A percentile compares a stretch with the other conserved stretches of the same genome.
Evolutionary conservation across 139 green algal species (phyloP).

Genomic region (Coelastrella sp.): DNA sequence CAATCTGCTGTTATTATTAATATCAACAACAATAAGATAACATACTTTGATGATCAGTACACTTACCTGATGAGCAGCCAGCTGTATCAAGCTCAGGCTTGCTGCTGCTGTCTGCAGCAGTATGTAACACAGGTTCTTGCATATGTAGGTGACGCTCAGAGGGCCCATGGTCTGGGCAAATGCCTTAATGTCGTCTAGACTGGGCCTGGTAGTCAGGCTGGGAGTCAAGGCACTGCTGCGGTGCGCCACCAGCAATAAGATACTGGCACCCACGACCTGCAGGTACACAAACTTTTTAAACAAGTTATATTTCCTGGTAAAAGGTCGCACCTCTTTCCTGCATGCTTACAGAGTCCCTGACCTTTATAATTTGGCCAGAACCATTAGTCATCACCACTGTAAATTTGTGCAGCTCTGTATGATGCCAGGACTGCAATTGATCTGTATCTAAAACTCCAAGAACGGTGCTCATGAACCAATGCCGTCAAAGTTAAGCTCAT

Average conservation of each 20-base stretch:
- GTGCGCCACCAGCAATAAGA: neutral
- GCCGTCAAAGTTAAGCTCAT: neutral
- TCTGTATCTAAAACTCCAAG: neutral
- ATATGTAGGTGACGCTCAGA: slow-evolving; percentile 72
- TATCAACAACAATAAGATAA: neutral
- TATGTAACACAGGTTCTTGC: slow-evolving; percentile 75
- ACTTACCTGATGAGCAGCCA: slow-evolving; percentile 78
- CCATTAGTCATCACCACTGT: too few species aligned
- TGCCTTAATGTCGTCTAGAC: neutral
- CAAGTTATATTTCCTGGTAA: neutral
- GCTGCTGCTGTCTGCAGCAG: slow-evolving; percentile 72
- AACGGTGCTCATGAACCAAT: neutral
- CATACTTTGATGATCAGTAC: neutral
- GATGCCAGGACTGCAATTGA: neutral
- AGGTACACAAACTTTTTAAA: neutral
- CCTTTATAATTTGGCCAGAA: too few species aligned
- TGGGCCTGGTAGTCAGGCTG: neutral
- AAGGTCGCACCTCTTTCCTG: neutral
- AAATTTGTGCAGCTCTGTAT: too few species aligned
- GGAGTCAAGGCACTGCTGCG: neutral
- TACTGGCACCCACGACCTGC: slow-evolving; percentile 41
- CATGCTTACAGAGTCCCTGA: too few species aligned
- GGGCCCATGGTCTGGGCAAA: slow-evolving; percentile 61
- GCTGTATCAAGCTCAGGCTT: slow-evolving; percentile 53
- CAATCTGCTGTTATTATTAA: too few species aligned